phyloP scores from a whole-genome alignment of 2,329 filamentous ascomycete genomes.

The Plectosphaerella plurivora region DNA sequence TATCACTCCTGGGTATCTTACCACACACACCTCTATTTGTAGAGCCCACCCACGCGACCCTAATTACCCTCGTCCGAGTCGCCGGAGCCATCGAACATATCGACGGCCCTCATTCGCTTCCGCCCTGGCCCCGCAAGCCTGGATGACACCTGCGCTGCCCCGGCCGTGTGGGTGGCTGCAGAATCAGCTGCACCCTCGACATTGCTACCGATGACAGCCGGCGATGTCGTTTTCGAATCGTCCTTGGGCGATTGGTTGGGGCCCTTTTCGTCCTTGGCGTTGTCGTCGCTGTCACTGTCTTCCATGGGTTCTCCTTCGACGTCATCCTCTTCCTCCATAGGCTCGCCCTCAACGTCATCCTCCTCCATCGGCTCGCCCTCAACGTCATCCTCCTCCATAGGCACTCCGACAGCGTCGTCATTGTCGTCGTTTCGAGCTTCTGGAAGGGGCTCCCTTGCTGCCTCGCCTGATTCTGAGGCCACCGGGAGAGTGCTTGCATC shows the following conservation, averaged over 20 bases:
- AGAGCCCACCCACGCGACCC: not conserved
- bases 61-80: conserved; percentile 31
- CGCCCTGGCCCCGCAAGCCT: conserved; percentile 30
- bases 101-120: conserved; percentile 70
- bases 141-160: conserved; percentile 16
- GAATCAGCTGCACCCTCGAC: not conserved
- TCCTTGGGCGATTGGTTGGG: not conserved
- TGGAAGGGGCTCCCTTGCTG: conserved; percentile 29
- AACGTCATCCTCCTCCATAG: conserved; percentile 38
- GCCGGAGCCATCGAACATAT: conserved; percentile 84
- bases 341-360: conserved; percentile 34
- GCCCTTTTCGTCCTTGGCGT: conserved; percentile 37
- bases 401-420: conserved; percentile 12
- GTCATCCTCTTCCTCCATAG: conserved; percentile 33
- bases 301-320: conserved; percentile 31
- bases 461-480: conserved; percentile 27
- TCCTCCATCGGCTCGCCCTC: conserved; percentile 39
- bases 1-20: not conserved
- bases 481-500: conserved; percentile 26
- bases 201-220: conserved; percentile 10
- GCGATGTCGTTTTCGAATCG: conserved; percentile 4
- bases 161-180: conserved; percentile 3
- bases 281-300: conserved; percentile 46
- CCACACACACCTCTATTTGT: not conserved
- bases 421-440: not conserved